Percentiles rank a stretch among this genome's conserved stretches.
These are phyloP conservation scores for Penicillium oxalicum DNA, from an alignment of 2,329 filamentous ascomycete species.

Conservation along the genomic window DNA sequence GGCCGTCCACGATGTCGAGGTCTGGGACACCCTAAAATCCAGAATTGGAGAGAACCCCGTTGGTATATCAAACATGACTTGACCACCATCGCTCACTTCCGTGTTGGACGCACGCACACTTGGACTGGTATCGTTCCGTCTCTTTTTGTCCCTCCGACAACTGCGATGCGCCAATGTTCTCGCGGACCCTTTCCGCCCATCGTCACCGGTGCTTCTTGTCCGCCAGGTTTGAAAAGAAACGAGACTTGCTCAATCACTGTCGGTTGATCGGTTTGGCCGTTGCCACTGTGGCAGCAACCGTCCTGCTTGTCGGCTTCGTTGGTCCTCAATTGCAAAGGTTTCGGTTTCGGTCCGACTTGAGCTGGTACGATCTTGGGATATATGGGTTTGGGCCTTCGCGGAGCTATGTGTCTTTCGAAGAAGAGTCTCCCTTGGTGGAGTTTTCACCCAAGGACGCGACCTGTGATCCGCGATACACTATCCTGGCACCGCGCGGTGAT, in stretches of 20 bases:
- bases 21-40: too few relatives aligned
- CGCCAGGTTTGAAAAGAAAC: slow-evolving; percentile 1
- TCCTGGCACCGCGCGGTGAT: slow-evolving; percentile 29
- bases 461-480: slow-evolving; percentile 28
- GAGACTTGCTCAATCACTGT: background rate
- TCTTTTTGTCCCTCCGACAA: background rate
- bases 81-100: background rate
- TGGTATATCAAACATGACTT: too few relatives aligned
- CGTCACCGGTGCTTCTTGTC: slow-evolving; percentile 12
- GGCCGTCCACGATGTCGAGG: background rate
- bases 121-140: background rate
- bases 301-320: slow-evolving; percentile 11
- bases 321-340: slow-evolving; percentile 16
- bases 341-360: slow-evolving; percentile 15
- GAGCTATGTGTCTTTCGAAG: slow-evolving; percentile 25
- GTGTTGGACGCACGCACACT: background rate
- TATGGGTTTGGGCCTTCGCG: slow-evolving; percentile 28
- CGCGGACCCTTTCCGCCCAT: slow-evolving; percentile 11
- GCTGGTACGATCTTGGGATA: slow-evolving; percentile 26
- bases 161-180: slow-evolving; percentile 17
- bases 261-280: slow-evolving; percentile 4
- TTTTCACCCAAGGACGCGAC: slow-evolving; percentile 19
- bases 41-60: too few relatives aligned
- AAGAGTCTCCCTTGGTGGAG: slow-evolving; percentile 24
- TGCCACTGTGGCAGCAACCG: slow-evolving; percentile 2